phyloP scores from a whole-genome alignment of 2,329 filamentous ascomycete species.

The Sporothrix luriei region DNA sequence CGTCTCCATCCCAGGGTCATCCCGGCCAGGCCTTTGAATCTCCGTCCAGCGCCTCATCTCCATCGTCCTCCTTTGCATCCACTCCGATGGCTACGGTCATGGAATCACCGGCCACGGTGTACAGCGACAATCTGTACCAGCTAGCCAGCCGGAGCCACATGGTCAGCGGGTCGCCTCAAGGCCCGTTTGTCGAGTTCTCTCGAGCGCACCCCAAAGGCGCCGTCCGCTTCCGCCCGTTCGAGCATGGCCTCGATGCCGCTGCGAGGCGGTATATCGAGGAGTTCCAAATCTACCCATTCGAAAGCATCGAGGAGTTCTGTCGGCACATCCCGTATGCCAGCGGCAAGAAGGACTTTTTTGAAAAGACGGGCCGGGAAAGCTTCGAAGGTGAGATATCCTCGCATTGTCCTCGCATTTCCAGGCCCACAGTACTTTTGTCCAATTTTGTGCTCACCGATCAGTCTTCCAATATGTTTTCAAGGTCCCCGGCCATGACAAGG shows the following conservation, averaged over 20 bases:
- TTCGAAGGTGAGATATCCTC: slow-evolving; percentile 70
- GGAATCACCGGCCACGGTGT: slow-evolving; percentile 31
- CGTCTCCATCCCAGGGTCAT: not conserved
- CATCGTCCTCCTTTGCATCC: slow-evolving; percentile 9
- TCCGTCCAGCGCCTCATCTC: not conserved
- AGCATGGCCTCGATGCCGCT: slow-evolving; percentile 59
- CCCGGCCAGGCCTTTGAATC: not conserved
- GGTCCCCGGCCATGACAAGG: slow-evolving; percentile 62
- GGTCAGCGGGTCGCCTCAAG: slow-evolving; percentile 4
- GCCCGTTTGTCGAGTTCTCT: slow-evolving; percentile 31
- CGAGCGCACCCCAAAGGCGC: slow-evolving; percentile 56
- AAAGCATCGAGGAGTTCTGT: slow-evolving; percentile 62
- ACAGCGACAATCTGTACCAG: slow-evolving; percentile 29
- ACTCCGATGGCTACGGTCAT: not conserved
- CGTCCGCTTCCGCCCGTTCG: slow-evolving; percentile 74
- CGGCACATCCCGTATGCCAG: slow-evolving; percentile 92
- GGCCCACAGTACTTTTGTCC: no score
- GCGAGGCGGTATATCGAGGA: slow-evolving; percentile 60
- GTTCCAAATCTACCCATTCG: slow-evolving; percentile 68
- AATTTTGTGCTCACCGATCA: slow-evolving; percentile 42
- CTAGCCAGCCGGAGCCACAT: not conserved
- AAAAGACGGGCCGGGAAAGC: slow-evolving; percentile 82
- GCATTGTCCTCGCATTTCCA: not conserved
- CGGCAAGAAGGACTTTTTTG: slow-evolving; percentile 84
- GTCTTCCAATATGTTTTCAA: slow-evolving; percentile 85